Base-by-base conservation (phyloP, 129 eudicot genomes). In the Tagetes patula region DNA sequence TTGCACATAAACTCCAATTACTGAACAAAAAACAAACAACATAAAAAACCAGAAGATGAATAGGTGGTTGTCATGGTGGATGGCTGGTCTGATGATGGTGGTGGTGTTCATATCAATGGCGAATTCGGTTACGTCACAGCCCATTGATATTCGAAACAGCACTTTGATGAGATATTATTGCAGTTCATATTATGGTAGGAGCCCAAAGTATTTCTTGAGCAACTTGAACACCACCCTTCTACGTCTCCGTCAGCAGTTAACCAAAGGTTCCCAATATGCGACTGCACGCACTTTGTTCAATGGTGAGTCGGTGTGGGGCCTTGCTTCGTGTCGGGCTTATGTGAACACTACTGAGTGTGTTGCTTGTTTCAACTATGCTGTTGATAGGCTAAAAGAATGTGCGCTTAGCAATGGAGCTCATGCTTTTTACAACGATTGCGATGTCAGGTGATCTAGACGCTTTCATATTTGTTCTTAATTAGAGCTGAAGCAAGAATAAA, bases 381-480 rank as follows among this genome's bases (percentile, higher is more conserved):
- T 85, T 7, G 66, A 46, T 65, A 72, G 67, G 34, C n/a, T 58
- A 27, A 71, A 69, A 37, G 47, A 31, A 42, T 87, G 89, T 72
- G 77, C 82, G 34, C 31, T 56, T 64, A 81, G 30, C 1, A 65
- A 80, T 55, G 83, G 85, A 7, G 87, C 81, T 63, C 72, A 59
- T 33, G 93, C 70, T n/a, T 70, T 75, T 36, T 87, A 71, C 73
- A 80, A 71, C 65, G 87, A 87, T 58, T 82, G 89, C 63, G 84
- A 82, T 64, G 74, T 87, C 74, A 87, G 93, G 89, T 81, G 41
- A 68, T 8, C 56, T 9, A 33, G 54, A 61, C 2, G 6, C 34
- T 8, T 58, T 5, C 9, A 53, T 13, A 2, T 5, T 20, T 54
- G 33, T 43, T 47, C 2, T 30, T 60, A 2, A 45, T 43, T 13